A percentile compares a stretch with the other conserved stretches of the same genome.
phyloP scores from a whole-genome alignment of 78 protist species.

The Bodo saltans region DNA sequence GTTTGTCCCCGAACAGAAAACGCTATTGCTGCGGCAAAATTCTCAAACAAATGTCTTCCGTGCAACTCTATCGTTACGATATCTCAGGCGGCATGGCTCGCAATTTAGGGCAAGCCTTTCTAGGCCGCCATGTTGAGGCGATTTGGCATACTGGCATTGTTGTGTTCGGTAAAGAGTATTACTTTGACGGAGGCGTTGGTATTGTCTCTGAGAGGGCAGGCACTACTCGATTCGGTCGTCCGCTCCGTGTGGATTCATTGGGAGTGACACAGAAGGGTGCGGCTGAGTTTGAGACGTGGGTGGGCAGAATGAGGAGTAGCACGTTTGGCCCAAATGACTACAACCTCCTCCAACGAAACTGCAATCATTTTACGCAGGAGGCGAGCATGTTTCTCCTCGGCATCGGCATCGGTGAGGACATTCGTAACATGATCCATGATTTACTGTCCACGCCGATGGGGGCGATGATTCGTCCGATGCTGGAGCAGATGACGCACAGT shows the following conservation, averaged over 20 bases:
- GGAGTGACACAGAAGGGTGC: constrained; percentile 31
- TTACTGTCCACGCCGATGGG: constrained; percentile 42
- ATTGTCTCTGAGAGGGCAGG: background rate
- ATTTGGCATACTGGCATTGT: constrained; percentile 53
- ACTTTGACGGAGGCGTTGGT: constrained; percentile 46
- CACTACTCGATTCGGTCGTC: background rate
- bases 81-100: constrained; percentile 43
- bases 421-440: background rate
- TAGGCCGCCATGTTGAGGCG: constrained; percentile 46
- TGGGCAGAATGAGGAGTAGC: background rate
- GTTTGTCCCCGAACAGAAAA: too few relatives aligned
- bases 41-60: too few relatives aligned
- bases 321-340: constrained; percentile 18
- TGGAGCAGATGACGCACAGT: constrained; percentile 26
- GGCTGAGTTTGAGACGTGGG: constrained; percentile 36
- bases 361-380: constrained; percentile 53
- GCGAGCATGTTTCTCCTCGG: constrained; percentile 29
- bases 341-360: constrained; percentile 43
- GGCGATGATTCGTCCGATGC: constrained; percentile 29
- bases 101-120: background rate
- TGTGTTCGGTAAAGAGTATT: constrained; percentile 47
- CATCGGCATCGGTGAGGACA: constrained; percentile 24
- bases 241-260: background rate
- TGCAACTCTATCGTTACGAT: constrained; percentile 40
- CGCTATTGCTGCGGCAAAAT: too few relatives aligned